Evolutionary conservation across 306 rosid genomes (phyloP), one percentile per base, ranked within the genome.

Genomic region (Ochetophila trinervis): DNA sequence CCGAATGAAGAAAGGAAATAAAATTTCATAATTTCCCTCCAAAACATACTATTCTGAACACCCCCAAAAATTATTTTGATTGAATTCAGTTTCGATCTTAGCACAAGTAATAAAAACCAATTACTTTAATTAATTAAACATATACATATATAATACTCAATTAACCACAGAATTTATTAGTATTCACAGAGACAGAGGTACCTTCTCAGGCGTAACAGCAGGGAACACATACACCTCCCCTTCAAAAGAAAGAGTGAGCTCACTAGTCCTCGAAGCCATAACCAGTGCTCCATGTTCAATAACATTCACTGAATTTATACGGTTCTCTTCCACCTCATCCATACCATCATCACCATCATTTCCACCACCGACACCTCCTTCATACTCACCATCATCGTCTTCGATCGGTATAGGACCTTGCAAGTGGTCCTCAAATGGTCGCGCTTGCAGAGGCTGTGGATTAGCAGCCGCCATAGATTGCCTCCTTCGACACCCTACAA

Each of bases 151-250:
- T 17, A 50, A 17, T 15, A n/a, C 23, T 18, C 23, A 16, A 18
- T 50, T 40, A 50, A 50, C 2, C 21, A 15, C 54, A 50, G 8
- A 49, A 5, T 49, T 18, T 15, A 15, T 49, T 4, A 50, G 21
- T 50, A 50, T 50, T 50, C 18, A 58, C 22, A 23, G 3, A 6
- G 6, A 12, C 5, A 62, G 14, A 62, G 6, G 44, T 67, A 92
- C 98, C 95, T 89, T 89, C 71, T 89, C 89, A 30, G 87, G 93
- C 17, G 96, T 85, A 61, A 89, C 98, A 30, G 89, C 84, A 6
- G 95, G 95, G 67, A 93, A 93, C 51, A 93, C 98, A 49, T 85
- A 93, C 76, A 93, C 98, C 83, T 93, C 93, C 17, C 98, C 98
- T 66, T 93, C 96, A 15, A 89, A 93, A 66, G 98, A 93, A 59